A percentile compares a stretch with the other conserved stretches of the same genome.
These are phyloP conservation scores for Jaapia argillacea DNA, from an alignment of 768 basidiomycete species.

Conservation along the genomic window DNA sequence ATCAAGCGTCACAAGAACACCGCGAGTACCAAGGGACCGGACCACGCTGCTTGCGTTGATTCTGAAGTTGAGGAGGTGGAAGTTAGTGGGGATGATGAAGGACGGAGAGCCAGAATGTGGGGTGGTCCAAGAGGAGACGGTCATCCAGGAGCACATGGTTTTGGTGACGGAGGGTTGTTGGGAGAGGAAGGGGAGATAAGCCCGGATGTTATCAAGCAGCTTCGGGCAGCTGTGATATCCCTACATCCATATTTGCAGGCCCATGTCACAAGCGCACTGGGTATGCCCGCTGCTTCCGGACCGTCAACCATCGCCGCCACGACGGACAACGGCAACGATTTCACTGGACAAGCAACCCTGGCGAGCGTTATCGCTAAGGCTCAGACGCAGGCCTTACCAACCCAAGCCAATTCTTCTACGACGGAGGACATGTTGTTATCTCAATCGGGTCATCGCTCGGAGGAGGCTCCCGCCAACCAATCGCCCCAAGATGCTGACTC, in stretches of 20 bases:
- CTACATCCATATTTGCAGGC: slow-evolving; percentile 47
- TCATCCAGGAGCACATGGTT: slow-evolving; percentile 5
- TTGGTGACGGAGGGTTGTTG: slow-evolving; percentile 3
- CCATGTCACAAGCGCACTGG: slow-evolving; percentile 47
- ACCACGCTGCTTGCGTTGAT: slow-evolving; percentile 30
- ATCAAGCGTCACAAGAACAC: slow-evolving; percentile 69
- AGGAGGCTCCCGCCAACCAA: slow-evolving; percentile 4
- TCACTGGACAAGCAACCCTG: slow-evolving; percentile 52
- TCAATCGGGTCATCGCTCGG: slow-evolving; percentile 7
- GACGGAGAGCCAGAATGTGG: slow-evolving; percentile 54
- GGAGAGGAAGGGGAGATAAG: slow-evolving; percentile 57
- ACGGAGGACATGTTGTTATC: slow-evolving; percentile 7
- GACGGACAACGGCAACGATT: slow-evolving; percentile 16
- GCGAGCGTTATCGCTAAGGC: slow-evolving; percentile 68
- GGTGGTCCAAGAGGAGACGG: slow-evolving; percentile 37
- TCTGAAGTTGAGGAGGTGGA: slow-evolving; percentile 48
- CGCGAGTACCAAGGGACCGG: slow-evolving; percentile 28
- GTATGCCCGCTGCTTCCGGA: slow-evolving; percentile 17
- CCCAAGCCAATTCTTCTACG: slow-evolving; percentile 7
- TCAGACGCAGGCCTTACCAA: slow-evolving; percentile 34
- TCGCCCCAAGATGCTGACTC: slow-evolving; percentile 4
- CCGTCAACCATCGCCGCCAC: slow-evolving; percentile 28
- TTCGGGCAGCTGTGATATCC: slow-evolving; percentile 41
- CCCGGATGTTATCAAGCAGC: slow-evolving; percentile 32
- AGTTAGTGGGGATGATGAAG: slow-evolving; percentile 38